Conservation (phyloP, 1,284 basidiomycete species). For the Leccinum variabile region DNA sequence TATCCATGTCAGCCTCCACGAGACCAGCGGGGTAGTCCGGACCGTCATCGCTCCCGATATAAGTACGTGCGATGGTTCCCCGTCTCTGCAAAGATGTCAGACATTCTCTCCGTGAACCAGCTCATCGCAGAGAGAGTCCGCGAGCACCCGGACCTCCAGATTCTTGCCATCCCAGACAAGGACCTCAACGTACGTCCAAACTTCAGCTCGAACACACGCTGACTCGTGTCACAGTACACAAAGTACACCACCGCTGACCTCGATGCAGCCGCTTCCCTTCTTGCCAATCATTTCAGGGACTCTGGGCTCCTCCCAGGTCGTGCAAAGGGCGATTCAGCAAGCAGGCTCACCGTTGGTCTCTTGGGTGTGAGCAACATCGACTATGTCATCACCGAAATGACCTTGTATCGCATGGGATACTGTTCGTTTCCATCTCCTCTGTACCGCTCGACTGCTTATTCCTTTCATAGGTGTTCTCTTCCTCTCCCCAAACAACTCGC, state of each 20-base stretch:
- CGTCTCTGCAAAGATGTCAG: conserved; percentile 20
- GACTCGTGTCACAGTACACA: conserved; percentile 17
- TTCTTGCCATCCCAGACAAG: conserved; percentile 25
- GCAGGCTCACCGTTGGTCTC: conserved; percentile 28
- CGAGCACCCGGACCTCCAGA: conserved; percentile 21
- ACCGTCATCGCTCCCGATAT: neutral
- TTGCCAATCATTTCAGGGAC: conserved; percentile 31
- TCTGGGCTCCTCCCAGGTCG: conserved; percentile 23
- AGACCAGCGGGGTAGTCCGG: neutral
- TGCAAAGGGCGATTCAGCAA: conserved; percentile 26
- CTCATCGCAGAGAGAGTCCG: conserved; percentile 21
- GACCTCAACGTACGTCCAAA: conserved; percentile 14
- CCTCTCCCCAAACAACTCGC: conserved; percentile 57
- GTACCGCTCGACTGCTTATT: neutral
- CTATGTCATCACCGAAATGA: conserved; percentile 31
- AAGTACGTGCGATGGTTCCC: neutral
- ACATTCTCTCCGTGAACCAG: conserved; percentile 29
- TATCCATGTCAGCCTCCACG: neutral
- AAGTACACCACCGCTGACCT: conserved; percentile 28
- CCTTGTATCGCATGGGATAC: conserved; percentile 34
- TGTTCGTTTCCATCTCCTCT: conserved; percentile 19
- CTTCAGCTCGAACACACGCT: neutral
- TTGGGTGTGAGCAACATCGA: conserved; percentile 31
- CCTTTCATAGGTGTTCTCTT: conserved; percentile 36
- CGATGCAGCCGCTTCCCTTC: conserved; percentile 29